Evolutionary conservation across 306 rosid genomes (phyloP).

Genomic region (Senna siamea): DNA sequence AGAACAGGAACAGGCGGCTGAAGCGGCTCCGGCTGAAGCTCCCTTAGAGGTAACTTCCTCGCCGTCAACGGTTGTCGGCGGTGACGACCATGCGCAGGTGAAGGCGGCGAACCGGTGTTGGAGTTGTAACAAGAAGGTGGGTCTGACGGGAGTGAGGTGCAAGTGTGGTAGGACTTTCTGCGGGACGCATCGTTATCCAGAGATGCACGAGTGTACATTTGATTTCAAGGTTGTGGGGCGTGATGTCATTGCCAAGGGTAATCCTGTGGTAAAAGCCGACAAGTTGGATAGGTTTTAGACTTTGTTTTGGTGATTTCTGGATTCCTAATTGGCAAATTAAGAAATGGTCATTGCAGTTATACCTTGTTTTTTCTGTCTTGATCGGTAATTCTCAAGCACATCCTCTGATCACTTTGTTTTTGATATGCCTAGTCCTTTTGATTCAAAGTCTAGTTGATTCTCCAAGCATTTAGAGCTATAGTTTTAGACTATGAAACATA

Average conservation of each 20-base stretch:
- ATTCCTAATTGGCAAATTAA: too few relatives aligned
- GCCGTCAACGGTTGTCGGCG: neutral
- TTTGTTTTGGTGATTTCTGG: too few relatives aligned
- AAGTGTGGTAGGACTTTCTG: conserved; percentile 60
- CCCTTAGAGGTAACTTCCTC: conserved; percentile 35
- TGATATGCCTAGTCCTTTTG: too few relatives aligned
- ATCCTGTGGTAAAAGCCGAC: conserved; percentile 58
- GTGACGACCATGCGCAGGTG: neutral
- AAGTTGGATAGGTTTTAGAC: conserved; percentile 47
- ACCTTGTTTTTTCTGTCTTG: too few relatives aligned
- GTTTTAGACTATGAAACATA: conserved; percentile 4
- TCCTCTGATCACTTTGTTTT: too few relatives aligned
- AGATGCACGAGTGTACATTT: conserved; percentile 52
- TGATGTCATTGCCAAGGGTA: conserved; percentile 50
- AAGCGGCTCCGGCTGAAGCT: too few relatives aligned
- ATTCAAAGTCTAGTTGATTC: too few relatives aligned
- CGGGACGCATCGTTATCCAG: conserved; percentile 58
- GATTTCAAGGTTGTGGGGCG: conserved; percentile 50
- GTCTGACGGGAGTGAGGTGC: conserved; percentile 57
- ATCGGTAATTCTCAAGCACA: too few relatives aligned
- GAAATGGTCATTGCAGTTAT: too few relatives aligned
- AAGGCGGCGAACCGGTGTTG: conserved; percentile 47
- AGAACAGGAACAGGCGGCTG: conserved; percentile 21
- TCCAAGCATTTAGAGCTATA: too few relatives aligned
- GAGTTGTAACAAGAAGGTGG: conserved; percentile 55